Evolutionary conservation across 768 basidiomycete species (phyloP).

Genomic region (Kondoa subrosea): DNA sequence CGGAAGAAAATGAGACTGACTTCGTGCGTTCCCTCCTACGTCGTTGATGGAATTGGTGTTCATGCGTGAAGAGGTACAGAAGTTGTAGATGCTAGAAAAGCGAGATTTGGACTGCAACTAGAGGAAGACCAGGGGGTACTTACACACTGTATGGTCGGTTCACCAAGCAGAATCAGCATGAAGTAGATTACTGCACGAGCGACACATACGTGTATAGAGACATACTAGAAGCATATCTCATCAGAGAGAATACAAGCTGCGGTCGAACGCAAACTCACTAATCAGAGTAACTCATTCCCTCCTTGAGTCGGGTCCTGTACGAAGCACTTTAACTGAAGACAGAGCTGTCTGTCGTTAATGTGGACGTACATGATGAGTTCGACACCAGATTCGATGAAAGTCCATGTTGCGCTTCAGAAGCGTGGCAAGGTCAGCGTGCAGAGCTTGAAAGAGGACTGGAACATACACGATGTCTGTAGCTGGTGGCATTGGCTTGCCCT

Average conservation of each 20-base stretch:
- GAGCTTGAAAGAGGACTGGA: background rate
- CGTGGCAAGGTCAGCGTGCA: background rate
- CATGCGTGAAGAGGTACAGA: conserved; percentile 64
- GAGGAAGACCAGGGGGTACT: background rate
- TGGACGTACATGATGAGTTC: conserved; percentile 23
- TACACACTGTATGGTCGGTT: background rate
- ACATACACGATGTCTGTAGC: background rate
- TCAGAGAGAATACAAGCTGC: background rate
- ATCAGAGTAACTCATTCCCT: conserved; percentile 28
- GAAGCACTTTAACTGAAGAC: no score
- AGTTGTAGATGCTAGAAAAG: conserved; percentile 94
- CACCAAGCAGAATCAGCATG: background rate
- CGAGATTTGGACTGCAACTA: conserved; percentile 34
- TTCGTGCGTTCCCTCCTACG: conserved; percentile 23
- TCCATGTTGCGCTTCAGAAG: conserved; percentile 51
- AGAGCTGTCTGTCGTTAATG: no score
- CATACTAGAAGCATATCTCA: conserved; percentile 4
- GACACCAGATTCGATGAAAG: conserved; percentile 56
- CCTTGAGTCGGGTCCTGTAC: conserved; percentile 21
- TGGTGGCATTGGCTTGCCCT: background rate
- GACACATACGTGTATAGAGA: conserved; percentile 10
- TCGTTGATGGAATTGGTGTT: conserved; percentile 29
- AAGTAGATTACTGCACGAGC: background rate
- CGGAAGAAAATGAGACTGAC: conserved; percentile 13
- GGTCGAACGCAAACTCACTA: conserved; percentile 17